These are phyloP conservation scores for Wallemia hederae DNA, from an alignment of 1,284 basidiomycete species.

Conservation along the genomic window DNA sequence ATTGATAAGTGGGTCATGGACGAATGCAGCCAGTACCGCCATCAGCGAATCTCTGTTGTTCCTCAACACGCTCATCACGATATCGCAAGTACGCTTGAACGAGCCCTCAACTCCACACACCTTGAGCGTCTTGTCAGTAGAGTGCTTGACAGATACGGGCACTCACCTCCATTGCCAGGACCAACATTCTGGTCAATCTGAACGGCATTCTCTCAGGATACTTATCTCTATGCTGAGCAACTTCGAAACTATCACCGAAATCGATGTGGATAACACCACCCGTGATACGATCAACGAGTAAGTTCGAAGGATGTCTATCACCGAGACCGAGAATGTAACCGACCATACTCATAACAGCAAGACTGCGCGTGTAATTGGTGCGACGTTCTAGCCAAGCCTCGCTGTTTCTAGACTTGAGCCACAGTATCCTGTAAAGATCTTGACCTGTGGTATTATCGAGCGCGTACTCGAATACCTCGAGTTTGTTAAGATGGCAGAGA, in stretches of 20 bases:
- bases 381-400: slow-evolving; percentile 95
- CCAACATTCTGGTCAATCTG: slow-evolving; percentile 90
- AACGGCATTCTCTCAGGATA: slow-evolving; percentile 98
- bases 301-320: slow-evolving; percentile 92
- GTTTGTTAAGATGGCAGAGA: slow-evolving; percentile 78
- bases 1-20: slow-evolving; percentile 28
- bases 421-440: slow-evolving; percentile 90
- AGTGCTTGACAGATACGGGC: slow-evolving; percentile 2
- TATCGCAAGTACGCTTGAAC: slow-evolving; percentile 84
- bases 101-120: slow-evolving; percentile 93
- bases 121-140: slow-evolving; percentile 16
- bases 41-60: slow-evolving; percentile 94
- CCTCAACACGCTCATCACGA: slow-evolving; percentile 83
- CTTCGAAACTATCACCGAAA: slow-evolving; percentile 62
- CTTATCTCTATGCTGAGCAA: slow-evolving; percentile 86
- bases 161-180: slow-evolving; percentile 89
- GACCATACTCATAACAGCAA: slow-evolving; percentile 88
- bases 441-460: slow-evolving; percentile 96
- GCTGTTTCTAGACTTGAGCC: slow-evolving; percentile 81
- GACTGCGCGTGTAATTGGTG: slow-evolving; percentile 81
- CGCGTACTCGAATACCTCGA: slow-evolving; percentile 97
- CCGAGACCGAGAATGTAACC: slow-evolving; percentile 92
- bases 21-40: slow-evolving; percentile 72
- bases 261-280: slow-evolving; percentile 61
- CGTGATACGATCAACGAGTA: slow-evolving; percentile 68